Evolutionary conservation across 192 early-diverging fungal species (phyloP).

Genomic region (Coemansia javaensis): DNA sequence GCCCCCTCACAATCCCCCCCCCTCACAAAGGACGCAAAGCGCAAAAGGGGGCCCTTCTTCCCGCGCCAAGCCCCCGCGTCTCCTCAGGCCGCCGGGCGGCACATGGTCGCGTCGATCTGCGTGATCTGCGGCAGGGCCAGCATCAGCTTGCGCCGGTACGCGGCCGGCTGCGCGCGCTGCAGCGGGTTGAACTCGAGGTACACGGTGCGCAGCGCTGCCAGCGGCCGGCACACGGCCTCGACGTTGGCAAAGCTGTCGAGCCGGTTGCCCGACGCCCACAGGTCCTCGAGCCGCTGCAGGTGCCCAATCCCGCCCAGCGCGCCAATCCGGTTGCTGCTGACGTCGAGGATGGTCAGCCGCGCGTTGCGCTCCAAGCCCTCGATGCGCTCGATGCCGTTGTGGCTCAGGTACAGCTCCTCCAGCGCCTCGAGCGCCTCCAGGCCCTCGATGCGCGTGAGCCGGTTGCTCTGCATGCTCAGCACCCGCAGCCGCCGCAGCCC

Average conservation of each 20-base stretch:
- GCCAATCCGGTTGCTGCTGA: slow-evolving; percentile 73
- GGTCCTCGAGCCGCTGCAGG: slow-evolving; percentile 69
- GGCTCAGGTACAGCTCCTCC: slow-evolving; percentile 88
- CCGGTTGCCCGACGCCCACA: slow-evolving; percentile 86
- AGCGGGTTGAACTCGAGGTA: slow-evolving; percentile 96
- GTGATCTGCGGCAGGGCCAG: slow-evolving; percentile 75
- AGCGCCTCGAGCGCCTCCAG: slow-evolving; percentile 62
- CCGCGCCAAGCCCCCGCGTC: no score
- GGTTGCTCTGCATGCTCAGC: slow-evolving; percentile 84
- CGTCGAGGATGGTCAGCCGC: slow-evolving; percentile 74
- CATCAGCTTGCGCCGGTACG: slow-evolving; percentile 85
- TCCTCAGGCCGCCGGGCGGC: no score
- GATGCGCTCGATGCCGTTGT: slow-evolving; percentile 80
- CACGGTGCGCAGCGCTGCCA: slow-evolving; percentile 69
- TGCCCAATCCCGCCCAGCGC: slow-evolving; percentile 70
- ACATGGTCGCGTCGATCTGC: slow-evolving; percentile 86
- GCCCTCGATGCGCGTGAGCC: slow-evolving; percentile 71
- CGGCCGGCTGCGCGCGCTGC: slow-evolving; percentile 66
- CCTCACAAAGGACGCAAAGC: no score
- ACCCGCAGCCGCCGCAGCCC: slow-evolving; percentile 60
- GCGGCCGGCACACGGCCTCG: slow-evolving; percentile 58
- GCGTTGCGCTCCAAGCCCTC: slow-evolving; percentile 75
- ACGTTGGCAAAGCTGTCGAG: slow-evolving; percentile 75
- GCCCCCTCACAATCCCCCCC: no score
- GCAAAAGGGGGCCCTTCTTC: no score